phyloP scores from a whole-genome alignment of 1,139 yeast species.

The Pichia sp. region DNA sequence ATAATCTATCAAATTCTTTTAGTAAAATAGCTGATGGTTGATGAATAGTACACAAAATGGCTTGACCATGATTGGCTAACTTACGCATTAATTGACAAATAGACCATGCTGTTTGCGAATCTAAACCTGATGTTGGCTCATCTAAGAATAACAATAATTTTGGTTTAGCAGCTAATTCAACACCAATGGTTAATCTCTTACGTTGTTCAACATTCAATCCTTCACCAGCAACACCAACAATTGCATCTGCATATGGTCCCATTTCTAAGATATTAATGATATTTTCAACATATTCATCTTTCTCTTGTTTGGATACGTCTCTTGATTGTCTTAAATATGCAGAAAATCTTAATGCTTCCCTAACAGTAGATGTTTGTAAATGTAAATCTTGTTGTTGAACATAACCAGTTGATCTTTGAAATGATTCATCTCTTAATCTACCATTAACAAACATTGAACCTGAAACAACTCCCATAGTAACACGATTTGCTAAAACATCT shows the following conservation, averaged over 20 bases:
- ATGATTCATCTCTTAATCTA: constrained; percentile 37
- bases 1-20: constrained; percentile 42
- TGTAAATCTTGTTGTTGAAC: constrained; percentile 58
- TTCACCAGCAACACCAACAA: constrained; percentile 47
- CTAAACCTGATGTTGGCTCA: constrained; percentile 50
- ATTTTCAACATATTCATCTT: constrained; percentile 45
- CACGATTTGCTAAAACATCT: constrained; percentile 51
- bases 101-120: constrained; percentile 52
- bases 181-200: constrained; percentile 55
- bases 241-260: constrained; percentile 51
- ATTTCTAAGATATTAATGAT: constrained; percentile 44
- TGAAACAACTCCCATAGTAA: constrained; percentile 45
- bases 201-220: constrained; percentile 60
- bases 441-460: constrained; percentile 55
- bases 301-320: constrained; percentile 41
- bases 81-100: constrained; percentile 40
- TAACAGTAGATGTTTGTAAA: constrained; percentile 44
- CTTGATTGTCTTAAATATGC: constrained; percentile 50
- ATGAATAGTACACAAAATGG: constrained; percentile 52
- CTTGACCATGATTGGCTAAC: constrained; percentile 46
- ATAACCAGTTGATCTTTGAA: constrained; percentile 50
- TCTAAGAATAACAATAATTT: constrained; percentile 43
- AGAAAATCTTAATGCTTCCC: constrained; percentile 48
- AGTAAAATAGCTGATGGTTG: constrained; percentile 55
- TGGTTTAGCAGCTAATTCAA: constrained; percentile 48